Evolutionary conservation across 352 stramenopile species (phyloP).

Genomic region (Phytophthora vignae): DNA sequence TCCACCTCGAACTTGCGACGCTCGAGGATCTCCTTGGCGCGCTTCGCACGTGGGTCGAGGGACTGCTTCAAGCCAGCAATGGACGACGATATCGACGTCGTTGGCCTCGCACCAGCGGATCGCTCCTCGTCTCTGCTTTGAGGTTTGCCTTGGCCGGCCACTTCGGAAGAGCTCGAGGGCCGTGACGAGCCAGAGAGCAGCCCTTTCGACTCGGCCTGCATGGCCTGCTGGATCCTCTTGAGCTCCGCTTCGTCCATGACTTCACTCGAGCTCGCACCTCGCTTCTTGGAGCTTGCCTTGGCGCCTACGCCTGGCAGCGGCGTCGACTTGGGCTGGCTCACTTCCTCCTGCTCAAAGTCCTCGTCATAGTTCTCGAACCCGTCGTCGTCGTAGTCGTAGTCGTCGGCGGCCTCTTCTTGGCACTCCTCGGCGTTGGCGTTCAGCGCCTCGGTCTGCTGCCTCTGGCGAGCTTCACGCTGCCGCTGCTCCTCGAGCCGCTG

Average conservation of each 20-base stretch:
- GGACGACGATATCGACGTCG: constrained; percentile 60
- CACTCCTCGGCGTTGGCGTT: constrained; percentile 81
- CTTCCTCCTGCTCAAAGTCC: constrained; percentile 58
- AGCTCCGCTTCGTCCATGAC: constrained; percentile 39
- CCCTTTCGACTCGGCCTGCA: constrained; percentile 70
- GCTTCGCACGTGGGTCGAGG: constrained; percentile 65
- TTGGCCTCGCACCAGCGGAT: constrained; percentile 5
- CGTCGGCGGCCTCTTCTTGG: constrained; percentile 64
- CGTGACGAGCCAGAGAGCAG: constrained; percentile 40
- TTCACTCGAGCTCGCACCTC: constrained; percentile 15
- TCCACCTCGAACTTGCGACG: constrained; percentile 70
- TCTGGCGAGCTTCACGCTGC: constrained; percentile 53
- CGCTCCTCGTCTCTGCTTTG: constrained; percentile 18
- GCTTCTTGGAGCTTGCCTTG: constrained; percentile 33
- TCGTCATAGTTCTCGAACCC: constrained; percentile 77
- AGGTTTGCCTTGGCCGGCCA: constrained; percentile 1
- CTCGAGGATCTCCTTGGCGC: constrained; percentile 72
- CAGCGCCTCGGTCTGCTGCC: constrained; percentile 59
- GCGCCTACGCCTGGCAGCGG: constrained; percentile 13
- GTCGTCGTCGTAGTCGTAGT: constrained; percentile 77
- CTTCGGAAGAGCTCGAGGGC: constrained; percentile 33
- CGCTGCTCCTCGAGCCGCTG: constrained; percentile 53
- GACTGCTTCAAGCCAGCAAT: constrained; percentile 79
- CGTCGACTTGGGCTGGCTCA: constrained; percentile 37
- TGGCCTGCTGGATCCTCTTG: constrained; percentile 69